Percentiles rank a stretch among this genome's conserved stretches.
These are phyloP conservation scores for Neospora caninum DNA, from an alignment of 169 alveolate genomes.

Conservation along the genomic window DNA sequence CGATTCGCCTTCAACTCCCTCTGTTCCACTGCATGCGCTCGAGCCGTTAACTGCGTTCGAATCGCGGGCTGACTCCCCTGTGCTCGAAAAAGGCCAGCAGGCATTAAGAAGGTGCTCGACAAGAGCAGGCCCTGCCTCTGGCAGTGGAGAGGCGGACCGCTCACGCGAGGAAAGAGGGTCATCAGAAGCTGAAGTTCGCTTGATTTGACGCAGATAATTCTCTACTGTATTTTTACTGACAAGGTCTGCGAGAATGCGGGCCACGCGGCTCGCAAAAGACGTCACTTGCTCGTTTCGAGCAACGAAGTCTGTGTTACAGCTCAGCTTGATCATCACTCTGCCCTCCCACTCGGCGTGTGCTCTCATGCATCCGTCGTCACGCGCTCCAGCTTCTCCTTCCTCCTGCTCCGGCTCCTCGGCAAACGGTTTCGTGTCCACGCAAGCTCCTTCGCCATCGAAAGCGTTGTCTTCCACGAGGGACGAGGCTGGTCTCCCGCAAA, in stretches of 20 bases:
- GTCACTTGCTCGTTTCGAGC: not conserved
- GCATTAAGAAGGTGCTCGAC: not conserved
- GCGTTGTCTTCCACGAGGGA: not conserved
- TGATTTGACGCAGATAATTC: not conserved
- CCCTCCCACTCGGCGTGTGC: not conserved
- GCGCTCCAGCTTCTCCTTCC: not conserved
- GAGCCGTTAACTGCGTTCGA: not conserved
- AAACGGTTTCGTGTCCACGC: not conserved
- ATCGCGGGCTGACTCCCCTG: not conserved
- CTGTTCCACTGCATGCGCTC: not conserved
- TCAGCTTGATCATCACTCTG: not conserved
- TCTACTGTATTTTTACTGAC: not conserved
- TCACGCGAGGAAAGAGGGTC: not conserved
- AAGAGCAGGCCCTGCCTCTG: not conserved
- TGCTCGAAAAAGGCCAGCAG: not conserved
- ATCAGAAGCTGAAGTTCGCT: not conserved
- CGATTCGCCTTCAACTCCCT: not conserved
- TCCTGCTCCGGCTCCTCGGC: not conserved
- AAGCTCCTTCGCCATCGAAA: not conserved
- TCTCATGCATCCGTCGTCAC: not conserved
- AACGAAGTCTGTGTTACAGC: conserved; percentile 19
- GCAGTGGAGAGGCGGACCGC: not conserved
- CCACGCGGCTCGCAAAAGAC: conserved; percentile 3
- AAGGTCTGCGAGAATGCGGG: not conserved
- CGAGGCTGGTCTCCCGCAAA: not conserved